Evolutionary conservation across 202 grass and related monocot genomes (phyloP), one percentile per base, ranked within the genome.

Genomic region (Panicum hallii): DNA sequence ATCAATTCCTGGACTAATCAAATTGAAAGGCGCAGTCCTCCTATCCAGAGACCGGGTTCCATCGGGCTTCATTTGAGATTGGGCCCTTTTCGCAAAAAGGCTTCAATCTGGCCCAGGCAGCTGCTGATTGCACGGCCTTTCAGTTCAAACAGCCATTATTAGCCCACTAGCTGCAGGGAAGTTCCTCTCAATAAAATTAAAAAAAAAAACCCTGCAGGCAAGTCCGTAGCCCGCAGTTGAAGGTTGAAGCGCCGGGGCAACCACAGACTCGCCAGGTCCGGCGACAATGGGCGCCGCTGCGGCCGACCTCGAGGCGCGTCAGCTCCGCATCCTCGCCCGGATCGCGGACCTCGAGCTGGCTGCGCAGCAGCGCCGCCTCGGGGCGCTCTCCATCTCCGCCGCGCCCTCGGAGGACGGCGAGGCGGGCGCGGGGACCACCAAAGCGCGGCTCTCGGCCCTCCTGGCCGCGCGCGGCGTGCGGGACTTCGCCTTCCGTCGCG

Each of bases 401-500:
- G 19, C 70, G 32, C 70, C 80, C 13, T 38, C 63, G 32, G 72
- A 72, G 41, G 68, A 68, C 46, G 40, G 47, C 11, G 60, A 53
- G 20, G 68, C 55, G 13, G 46, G 56, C 36, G 64, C 64, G 23
- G 63, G 46, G 16, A 9, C 41, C 34, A 96, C 82, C 40, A 91
- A 90, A 84, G 82, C 46, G 78, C 84, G 87, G 60, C 93, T 99
- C 55, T 90, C 90, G 15, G 82, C 76, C 11, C 52, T 96, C 67
- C 78, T 99, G 44, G 50, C 75, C 16, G 56, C 75, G 56, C 76
- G 79, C 74, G 93, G 90, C 58, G 87, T 94, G 70, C 80, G 64
- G 4, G 90, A 99, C 32, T 99, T 96, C 76, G 64, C 63, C 23
- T 99, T 95, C 91, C 91, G 82, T 65, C 91, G 91, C n/a, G 93